A percentile compares a stretch with the other conserved stretches of the same genome.
phyloP scores from a whole-genome alignment of 2,329 filamentous ascomycete genomes.

The Neurospora sp. region DNA sequence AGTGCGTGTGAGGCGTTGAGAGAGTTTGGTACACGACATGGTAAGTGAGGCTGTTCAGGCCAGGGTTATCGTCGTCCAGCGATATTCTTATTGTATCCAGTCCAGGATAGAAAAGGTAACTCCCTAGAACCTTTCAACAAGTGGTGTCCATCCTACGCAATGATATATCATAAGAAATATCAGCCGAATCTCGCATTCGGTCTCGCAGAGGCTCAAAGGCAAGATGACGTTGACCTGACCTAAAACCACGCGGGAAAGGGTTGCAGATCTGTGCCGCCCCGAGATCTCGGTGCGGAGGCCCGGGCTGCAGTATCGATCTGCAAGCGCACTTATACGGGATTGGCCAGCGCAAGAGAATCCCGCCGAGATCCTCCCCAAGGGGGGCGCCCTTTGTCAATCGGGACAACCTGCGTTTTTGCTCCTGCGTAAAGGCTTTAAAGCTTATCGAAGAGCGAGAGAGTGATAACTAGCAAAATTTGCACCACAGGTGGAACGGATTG shows the following conservation, averaged over 20 bases:
- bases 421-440: too few relatives aligned
- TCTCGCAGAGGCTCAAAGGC: neutral
- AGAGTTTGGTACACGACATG: neutral
- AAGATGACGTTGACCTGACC: neutral
- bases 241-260: neutral
- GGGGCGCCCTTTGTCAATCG: neutral
- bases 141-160: neutral
- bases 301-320: neutral
- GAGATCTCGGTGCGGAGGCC: neutral
- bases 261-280: neutral
- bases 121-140: neutral
- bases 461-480: too few relatives aligned
- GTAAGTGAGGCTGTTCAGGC: neutral
- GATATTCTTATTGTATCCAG: neutral
- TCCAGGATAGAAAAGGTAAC: neutral
- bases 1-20: neutral
- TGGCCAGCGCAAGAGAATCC: neutral
- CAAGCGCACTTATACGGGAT: neutral
- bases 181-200: neutral
- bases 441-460: too few relatives aligned
- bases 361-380: neutral
- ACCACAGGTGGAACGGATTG: too few relatives aligned
- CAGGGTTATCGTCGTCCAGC: neutral
- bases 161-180: neutral
- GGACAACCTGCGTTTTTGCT: too few relatives aligned